These are phyloP conservation scores for Zychaea mexicana DNA, from an alignment of 371 early-diverging fungal species.

Conservation along the genomic window DNA sequence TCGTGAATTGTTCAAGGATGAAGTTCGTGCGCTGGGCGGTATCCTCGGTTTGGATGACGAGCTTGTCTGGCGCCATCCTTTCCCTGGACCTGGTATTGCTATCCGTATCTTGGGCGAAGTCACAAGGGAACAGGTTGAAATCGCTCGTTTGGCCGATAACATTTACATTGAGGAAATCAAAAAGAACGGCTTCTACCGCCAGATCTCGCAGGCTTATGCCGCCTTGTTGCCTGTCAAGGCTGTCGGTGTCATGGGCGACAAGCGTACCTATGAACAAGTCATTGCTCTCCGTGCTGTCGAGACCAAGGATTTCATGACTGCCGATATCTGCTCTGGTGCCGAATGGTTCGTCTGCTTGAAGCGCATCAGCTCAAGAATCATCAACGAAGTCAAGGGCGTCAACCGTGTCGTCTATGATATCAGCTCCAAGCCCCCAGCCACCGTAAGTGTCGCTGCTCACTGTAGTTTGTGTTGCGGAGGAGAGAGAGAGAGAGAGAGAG, in stretches of 20 bases:
- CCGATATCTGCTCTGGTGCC: conserved; percentile 82
- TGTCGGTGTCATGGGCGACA: conserved; percentile 98
- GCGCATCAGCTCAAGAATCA: conserved; percentile 90
- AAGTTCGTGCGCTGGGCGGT: conserved; percentile 92
- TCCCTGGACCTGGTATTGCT: conserved; percentile 98
- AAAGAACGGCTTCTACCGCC: conserved; percentile 92
- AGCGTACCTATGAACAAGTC: conserved; percentile 97
- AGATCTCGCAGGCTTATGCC: conserved; percentile 97
- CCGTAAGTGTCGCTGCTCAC: conserved; percentile 27
- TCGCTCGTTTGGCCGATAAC: conserved; percentile 92
- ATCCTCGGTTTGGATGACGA: conserved; percentile 92
- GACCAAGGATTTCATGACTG: conserved; percentile 97
- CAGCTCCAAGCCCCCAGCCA: conserved; percentile 93
- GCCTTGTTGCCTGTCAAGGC: conserved; percentile 93
- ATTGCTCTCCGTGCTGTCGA: conserved; percentile 97
- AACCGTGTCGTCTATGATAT: conserved; percentile 98
- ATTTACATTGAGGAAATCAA: conserved; percentile 98
- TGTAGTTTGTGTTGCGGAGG: no score
- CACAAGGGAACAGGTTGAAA: conserved; percentile 87
- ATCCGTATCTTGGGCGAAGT: conserved; percentile 97
- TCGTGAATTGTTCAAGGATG: conserved; percentile 98
- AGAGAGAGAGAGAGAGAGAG: no score
- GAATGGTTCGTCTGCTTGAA: conserved; percentile 72
- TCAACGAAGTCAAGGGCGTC: conserved; percentile 97
- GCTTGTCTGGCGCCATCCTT: conserved; percentile 97